Percentiles rank a stretch among this genome's conserved stretches.
These are phyloP conservation scores for Rhodosporidiobolus sp. DNA, from an alignment of 768 basidiomycete genomes.

Conservation along the genomic window DNA sequence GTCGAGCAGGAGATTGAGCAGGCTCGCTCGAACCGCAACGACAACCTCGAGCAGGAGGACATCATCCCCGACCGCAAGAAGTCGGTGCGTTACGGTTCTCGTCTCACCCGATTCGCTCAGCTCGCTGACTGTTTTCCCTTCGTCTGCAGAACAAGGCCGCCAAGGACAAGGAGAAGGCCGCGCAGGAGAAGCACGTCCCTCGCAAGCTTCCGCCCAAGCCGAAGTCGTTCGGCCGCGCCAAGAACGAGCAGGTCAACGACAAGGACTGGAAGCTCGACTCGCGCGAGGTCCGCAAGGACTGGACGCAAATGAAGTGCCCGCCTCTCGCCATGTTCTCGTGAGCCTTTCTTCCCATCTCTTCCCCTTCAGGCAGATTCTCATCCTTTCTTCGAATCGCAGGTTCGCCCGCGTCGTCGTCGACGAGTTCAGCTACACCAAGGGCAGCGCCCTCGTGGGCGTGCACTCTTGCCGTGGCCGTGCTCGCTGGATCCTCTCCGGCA, in stretches of 20 bases:
- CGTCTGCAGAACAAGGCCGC: constrained; percentile 34
- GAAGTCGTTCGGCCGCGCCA: neutral
- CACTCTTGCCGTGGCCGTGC: constrained; percentile 71
- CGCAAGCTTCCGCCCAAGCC: constrained; percentile 42
- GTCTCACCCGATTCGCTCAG: too few relatives aligned
- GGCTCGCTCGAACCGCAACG: constrained; percentile 54
- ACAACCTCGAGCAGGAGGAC: constrained; percentile 48
- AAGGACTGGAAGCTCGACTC: constrained; percentile 64
- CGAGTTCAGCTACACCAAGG: constrained; percentile 88
- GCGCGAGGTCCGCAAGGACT: constrained; percentile 64
- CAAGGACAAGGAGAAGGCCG: constrained; percentile 52
- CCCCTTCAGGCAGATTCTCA: neutral
- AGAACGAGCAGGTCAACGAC: neutral
- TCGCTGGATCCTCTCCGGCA: constrained; percentile 95
- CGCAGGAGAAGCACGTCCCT: constrained; percentile 51
- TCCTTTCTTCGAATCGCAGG: too few relatives aligned
- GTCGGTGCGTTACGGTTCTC: constrained; percentile 2
- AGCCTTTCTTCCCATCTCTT: constrained; percentile 1
- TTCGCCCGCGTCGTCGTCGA: constrained; percentile 85
- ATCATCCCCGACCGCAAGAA: constrained; percentile 10
- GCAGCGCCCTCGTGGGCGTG: constrained; percentile 71
- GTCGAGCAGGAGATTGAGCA: constrained; percentile 66
- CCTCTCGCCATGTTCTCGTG: constrained; percentile 80
- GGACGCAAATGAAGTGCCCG: constrained; percentile 73
- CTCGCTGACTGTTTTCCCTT: neutral